phyloP scores from a whole-genome alignment of 306 rosid species.

The Mucuna pruriens region DNA sequence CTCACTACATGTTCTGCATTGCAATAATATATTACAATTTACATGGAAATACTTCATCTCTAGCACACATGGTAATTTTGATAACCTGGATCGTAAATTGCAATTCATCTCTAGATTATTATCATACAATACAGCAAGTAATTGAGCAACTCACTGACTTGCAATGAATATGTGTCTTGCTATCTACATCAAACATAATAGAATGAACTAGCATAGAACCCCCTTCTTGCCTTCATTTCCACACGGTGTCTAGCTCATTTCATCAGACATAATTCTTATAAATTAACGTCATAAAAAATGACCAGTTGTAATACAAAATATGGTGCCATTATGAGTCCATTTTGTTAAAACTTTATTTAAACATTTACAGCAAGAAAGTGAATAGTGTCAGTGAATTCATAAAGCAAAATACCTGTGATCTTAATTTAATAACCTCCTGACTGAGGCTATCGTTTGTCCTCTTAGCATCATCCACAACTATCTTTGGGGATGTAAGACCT shows the following conservation, averaged over 20 bases:
- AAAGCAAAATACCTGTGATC: conserved; percentile 73
- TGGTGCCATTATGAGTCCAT: conserved; percentile 2
- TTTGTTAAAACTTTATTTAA: conserved; percentile 12
- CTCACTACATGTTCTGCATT: conserved; percentile 5
- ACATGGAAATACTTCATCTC: not conserved
- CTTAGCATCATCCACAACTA: conserved; percentile 86
- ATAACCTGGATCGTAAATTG: conserved; percentile 1
- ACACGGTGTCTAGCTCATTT: conserved; percentile 23
- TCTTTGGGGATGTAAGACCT: conserved; percentile 95
- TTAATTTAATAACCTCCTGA: conserved; percentile 92
- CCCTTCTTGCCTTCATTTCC: conserved; percentile 15
- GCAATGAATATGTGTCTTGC: conserved; percentile 22
- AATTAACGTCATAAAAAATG: conserved; percentile 9
- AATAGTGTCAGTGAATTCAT: conserved; percentile 7
- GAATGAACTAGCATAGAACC: not conserved
- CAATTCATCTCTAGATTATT: not conserved
- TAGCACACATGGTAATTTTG: not conserved
- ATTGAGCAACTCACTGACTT: not conserved
- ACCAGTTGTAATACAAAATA: not conserved
- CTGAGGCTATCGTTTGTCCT: conserved; percentile 88
- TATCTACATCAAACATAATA: not conserved
- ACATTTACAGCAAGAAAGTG: conserved; percentile 27
- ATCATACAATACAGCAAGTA: conserved; percentile 24
- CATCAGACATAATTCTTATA: conserved; percentile 18
- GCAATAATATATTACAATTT: not conserved